A percentile compares a stretch with the other conserved stretches of the same genome.
These are phyloP conservation scores for Nicotiana obtusifolia DNA, from an alignment of 257 asterid genomes.

Conservation along the genomic window DNA sequence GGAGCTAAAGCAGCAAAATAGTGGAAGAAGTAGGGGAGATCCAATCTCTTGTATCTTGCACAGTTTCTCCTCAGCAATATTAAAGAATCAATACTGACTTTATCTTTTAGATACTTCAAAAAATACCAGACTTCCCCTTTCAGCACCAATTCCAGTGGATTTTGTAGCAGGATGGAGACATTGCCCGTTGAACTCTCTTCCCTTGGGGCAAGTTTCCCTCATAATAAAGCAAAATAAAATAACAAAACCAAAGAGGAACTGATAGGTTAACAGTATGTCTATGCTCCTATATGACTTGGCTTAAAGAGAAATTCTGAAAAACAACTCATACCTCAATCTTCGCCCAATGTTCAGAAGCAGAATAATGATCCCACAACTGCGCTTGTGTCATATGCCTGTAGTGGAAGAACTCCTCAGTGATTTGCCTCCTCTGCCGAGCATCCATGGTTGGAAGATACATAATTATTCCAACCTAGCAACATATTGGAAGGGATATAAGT, in stretches of 20 bases:
- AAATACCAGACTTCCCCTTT: too few species aligned
- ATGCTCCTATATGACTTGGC: not conserved
- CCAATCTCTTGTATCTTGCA: not conserved
- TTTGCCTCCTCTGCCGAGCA: slow-evolving; percentile 74
- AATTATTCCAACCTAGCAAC: slow-evolving; percentile 80
- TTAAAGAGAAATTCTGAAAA: not conserved
- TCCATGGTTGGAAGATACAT: slow-evolving; percentile 97
- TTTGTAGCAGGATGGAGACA: not conserved
- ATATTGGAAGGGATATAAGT: not conserved
- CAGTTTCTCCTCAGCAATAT: not conserved
- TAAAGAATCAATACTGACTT: too few species aligned
- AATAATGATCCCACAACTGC: slow-evolving; percentile 68
- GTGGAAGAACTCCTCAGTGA: slow-evolving; percentile 88
- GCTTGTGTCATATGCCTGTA: slow-evolving; percentile 63
- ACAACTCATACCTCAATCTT: slow-evolving; percentile 71
- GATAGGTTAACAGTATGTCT: not conserved
- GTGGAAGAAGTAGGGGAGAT: not conserved
- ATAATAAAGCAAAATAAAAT: not conserved
- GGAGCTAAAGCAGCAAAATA: not conserved
- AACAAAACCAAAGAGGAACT: not conserved
- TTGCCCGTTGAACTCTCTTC: not conserved
- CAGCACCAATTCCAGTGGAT: not conserved
- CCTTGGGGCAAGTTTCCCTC: not conserved
- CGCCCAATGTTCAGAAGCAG: slow-evolving; percentile 97
- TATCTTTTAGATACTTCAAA: too few species aligned